Evolutionary conservation across 805 yeast species (phyloP).

Genomic region (Zygoascus bituminiphila): DNA sequence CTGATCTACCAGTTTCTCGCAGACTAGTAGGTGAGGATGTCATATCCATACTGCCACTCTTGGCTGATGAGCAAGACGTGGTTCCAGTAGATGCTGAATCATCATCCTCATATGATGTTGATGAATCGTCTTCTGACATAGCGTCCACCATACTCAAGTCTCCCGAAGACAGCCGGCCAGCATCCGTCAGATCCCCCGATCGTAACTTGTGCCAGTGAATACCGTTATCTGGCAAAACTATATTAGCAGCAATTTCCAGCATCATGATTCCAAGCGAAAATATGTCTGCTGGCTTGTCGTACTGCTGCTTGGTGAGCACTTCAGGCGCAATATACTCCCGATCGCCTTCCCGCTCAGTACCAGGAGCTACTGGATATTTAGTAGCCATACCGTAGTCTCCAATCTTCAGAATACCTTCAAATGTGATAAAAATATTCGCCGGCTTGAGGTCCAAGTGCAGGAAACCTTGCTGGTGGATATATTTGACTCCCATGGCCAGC

Average conservation of each 20-base stretch:
- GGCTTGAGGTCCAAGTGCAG: conserved; percentile 91
- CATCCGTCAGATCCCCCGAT: conserved; percentile 92
- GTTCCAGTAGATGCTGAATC: conserved; percentile 1
- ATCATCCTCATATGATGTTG: background rate
- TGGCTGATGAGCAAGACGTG: background rate
- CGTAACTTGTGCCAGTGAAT: conserved; percentile 92
- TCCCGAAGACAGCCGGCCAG: conserved; percentile 68
- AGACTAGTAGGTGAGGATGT: background rate
- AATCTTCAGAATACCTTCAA: conserved; percentile 87
- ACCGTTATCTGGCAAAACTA: conserved; percentile 91
- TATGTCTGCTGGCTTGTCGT: conserved; percentile 88
- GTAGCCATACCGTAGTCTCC: conserved; percentile 97
- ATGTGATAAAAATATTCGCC: conserved; percentile 86
- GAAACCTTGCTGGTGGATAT: conserved; percentile 67
- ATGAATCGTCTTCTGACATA: background rate
- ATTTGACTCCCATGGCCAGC: conserved; percentile 66
- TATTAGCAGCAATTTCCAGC: conserved; percentile 93
- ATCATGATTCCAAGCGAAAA: conserved; percentile 90
- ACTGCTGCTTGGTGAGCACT: conserved; percentile 69
- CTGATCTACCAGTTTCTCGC: background rate
- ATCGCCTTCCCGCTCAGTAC: conserved; percentile 92
- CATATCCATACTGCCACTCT: background rate
- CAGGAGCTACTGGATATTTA: conserved; percentile 49
- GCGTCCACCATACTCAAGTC: conserved; percentile 36
- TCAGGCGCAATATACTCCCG: conserved; percentile 98